Evolutionary conservation across 441 rosid genomes (phyloP).

Genomic region (Jatropha podagrica): DNA sequence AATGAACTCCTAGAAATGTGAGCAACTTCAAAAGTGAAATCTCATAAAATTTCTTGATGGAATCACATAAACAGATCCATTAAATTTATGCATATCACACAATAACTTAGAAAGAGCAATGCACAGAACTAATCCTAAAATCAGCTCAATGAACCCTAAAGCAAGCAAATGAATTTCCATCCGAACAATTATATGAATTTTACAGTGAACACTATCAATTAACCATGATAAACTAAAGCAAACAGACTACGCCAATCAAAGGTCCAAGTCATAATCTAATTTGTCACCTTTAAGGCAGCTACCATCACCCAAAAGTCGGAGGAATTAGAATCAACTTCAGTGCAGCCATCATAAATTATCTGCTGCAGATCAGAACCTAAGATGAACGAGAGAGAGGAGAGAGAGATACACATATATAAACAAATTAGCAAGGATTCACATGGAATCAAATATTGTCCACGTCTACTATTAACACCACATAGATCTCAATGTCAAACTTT

Average conservation of each 20-base stretch:
- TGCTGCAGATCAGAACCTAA: conserved; percentile 66
- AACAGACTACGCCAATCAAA: not conserved
- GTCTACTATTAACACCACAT: not conserved
- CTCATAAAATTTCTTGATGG: not conserved
- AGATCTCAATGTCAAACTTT: not conserved
- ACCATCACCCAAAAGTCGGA: conserved; percentile 97
- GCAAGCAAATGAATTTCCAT: not conserved
- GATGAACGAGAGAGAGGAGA: conserved; percentile 1
- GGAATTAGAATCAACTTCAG: conserved; percentile 65
- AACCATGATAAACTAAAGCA: not conserved
- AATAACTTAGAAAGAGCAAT: not conserved
- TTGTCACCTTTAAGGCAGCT: conserved; percentile 85
- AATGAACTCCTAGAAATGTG: conserved; percentile 73
- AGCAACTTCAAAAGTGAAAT: conserved; percentile 12
- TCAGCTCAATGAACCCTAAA: conserved; percentile 2
- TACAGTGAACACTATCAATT: not conserved
- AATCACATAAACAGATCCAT: not conserved
- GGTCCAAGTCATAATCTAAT: conserved; percentile 25
- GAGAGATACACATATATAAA: not conserved
- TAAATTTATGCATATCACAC: not conserved
- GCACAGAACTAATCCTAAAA: conserved; percentile 9
- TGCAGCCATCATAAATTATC: conserved; percentile 57
- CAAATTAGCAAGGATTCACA: not conserved
- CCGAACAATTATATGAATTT: not conserved
- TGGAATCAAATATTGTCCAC: not conserved